phyloP scores from a whole-genome alignment of 768 basidiomycete genomes.

The Rhodotorula toruloides region DNA sequence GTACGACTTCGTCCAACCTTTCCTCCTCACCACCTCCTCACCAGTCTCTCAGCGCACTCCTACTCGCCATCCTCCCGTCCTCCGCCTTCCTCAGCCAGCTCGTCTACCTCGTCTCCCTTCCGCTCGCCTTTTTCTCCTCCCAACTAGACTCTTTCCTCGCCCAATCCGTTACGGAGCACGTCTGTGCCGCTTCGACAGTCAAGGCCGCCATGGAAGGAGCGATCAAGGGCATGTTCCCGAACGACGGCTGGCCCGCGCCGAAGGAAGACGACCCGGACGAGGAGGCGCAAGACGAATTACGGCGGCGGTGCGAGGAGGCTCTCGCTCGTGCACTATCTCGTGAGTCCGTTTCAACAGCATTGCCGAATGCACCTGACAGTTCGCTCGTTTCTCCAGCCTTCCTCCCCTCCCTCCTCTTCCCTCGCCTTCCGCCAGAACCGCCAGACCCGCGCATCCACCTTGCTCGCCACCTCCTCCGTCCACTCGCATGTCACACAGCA shows the following conservation, averaged over 20 bases:
- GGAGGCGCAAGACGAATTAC: slow-evolving; percentile 66
- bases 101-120: slow-evolving; percentile 51
- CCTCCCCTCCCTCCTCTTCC: background rate
- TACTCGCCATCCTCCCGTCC: slow-evolving; percentile 49
- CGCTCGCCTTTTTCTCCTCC: slow-evolving; percentile 52
- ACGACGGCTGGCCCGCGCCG: slow-evolving; percentile 68
- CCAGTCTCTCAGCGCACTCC: slow-evolving; percentile 7
- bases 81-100: slow-evolving; percentile 51
- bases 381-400: background rate
- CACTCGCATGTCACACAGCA: slow-evolving; percentile 53
- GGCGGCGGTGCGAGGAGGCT: slow-evolving; percentile 49
- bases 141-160: slow-evolving; percentile 65
- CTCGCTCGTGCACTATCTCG: slow-evolving; percentile 51
- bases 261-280: slow-evolving; percentile 66
- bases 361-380: background rate
- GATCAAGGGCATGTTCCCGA: slow-evolving; percentile 73
- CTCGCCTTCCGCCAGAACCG: background rate
- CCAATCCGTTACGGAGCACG: slow-evolving; percentile 57
- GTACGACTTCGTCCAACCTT: slow-evolving; percentile 62
- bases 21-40: slow-evolving; percentile 52
- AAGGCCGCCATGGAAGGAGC: slow-evolving; percentile 56
- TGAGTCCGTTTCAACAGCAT: slow-evolving; percentile 31
- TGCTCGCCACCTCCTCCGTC: slow-evolving; percentile 41
- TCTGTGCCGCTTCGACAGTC: slow-evolving; percentile 56
- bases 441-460: slow-evolving; percentile 11